phyloP scores from a whole-genome alignment of 2,329 filamentous ascomycete genomes.

The Phyllosticta citrichinensis region DNA sequence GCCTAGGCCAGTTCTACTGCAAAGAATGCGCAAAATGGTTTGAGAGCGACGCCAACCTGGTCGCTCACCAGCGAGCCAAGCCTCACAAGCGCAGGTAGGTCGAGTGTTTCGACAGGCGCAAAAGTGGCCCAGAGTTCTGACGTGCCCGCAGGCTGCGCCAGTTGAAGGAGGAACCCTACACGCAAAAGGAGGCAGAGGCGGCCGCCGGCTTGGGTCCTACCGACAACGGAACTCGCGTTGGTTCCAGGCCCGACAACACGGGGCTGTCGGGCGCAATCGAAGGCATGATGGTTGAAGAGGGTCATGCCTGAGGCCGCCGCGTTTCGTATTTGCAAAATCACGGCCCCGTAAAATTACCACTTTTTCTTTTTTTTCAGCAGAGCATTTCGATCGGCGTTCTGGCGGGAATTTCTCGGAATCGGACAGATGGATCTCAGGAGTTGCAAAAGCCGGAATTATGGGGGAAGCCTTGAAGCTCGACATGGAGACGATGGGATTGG shows the following conservation, averaged over 20 bases:
- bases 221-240: constrained; percentile 50
- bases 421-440: not conserved
- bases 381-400: constrained; percentile 7
- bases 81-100: constrained; percentile 78
- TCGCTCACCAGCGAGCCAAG: constrained; percentile 72
- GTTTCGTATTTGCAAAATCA: not conserved
- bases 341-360: not conserved
- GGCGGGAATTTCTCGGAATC: constrained; percentile 4
- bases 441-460: not conserved
- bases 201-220: constrained; percentile 57
- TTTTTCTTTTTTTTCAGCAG: not conserved
- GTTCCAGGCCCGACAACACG: constrained; percentile 13
- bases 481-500: not conserved
- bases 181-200: constrained; percentile 76
- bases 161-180: constrained; percentile 74
- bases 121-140: not conserved
- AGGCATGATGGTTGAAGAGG: constrained; percentile 8
- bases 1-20: constrained; percentile 78
- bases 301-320: not conserved
- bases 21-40: constrained; percentile 94
- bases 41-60: constrained; percentile 69
- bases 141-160: constrained; percentile 57
- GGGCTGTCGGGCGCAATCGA: constrained; percentile 5
- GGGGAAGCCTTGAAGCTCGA: not conserved
- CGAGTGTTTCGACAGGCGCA: not conserved